Conservation (phyloP, 805 yeast species). For the Kazachstania taianensis region DNA sequence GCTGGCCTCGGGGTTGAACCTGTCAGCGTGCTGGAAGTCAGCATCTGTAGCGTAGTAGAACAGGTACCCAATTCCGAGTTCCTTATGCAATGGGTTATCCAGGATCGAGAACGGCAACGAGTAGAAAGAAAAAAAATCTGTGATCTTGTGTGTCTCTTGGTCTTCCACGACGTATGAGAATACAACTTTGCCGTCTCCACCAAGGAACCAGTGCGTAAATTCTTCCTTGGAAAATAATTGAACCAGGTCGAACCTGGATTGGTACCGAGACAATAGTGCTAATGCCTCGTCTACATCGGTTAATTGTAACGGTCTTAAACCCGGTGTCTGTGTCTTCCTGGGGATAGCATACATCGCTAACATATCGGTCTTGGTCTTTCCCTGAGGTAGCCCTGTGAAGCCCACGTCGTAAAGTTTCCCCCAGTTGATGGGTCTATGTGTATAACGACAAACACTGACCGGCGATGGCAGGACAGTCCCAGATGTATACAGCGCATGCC, state of each 20-base stretch:
- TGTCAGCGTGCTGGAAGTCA: conserved; percentile 33
- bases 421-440: conserved; percentile 94
- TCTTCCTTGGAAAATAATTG: conserved; percentile 55
- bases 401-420: conserved; percentile 80
- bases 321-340: conserved; percentile 38
- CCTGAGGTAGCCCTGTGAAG: conserved; percentile 68
- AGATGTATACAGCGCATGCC: conserved; percentile 95
- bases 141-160: conserved; percentile 41
- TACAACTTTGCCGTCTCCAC: conserved; percentile 45
- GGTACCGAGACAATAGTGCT: conserved; percentile 50
- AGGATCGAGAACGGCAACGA: conserved; percentile 80
- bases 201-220: conserved; percentile 71
- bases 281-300: conserved; percentile 58
- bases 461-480: conserved; percentile 93
- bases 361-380: conserved; percentile 61
- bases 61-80: conserved; percentile 76
- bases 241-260: conserved; percentile 58
- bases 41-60: conserved; percentile 81
- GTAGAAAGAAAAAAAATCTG: conserved; percentile 87
- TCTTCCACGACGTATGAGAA: conserved; percentile 68
- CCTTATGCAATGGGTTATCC: conserved; percentile 48
- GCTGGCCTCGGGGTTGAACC: conserved; percentile 33
- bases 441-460: conserved; percentile 74
- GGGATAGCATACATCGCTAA: conserved; percentile 57
- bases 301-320: conserved; percentile 41